phyloP scores from a whole-genome alignment of 1,284 basidiomycete genomes.

The Athelia sp. region DNA sequence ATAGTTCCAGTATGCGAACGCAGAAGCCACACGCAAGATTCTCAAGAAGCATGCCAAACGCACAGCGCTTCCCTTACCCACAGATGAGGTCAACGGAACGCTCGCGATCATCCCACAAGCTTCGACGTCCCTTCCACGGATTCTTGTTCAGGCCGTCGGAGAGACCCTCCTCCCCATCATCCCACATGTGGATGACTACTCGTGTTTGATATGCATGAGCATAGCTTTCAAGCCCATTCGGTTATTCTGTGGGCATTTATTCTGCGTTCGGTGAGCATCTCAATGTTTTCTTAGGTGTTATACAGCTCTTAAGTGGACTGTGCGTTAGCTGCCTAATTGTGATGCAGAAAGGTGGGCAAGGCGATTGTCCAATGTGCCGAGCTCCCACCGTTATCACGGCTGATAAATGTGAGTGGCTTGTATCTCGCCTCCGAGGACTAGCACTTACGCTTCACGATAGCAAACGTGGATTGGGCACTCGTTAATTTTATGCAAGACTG shows the following conservation, averaged over 20 bases:
- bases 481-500: slow-evolving; percentile 88
- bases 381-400: slow-evolving; percentile 72
- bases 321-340: slow-evolving; percentile 76
- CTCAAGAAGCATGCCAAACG: slow-evolving; percentile 95
- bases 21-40: slow-evolving; percentile 87
- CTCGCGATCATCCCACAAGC: slow-evolving; percentile 17
- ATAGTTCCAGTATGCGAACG: slow-evolving; percentile 80
- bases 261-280: slow-evolving; percentile 69
- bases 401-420: slow-evolving; percentile 57
- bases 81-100: neutral
- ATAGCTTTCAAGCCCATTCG: slow-evolving; percentile 90
- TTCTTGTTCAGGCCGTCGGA: slow-evolving; percentile 83
- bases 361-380: slow-evolving; percentile 85
- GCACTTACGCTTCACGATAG: slow-evolving; percentile 28
- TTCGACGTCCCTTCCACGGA: slow-evolving; percentile 61
- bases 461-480: slow-evolving; percentile 78
- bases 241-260: slow-evolving; percentile 83
- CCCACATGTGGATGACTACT: slow-evolving; percentile 78
- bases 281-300: neutral
- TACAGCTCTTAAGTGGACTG: neutral
- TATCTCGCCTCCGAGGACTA: slow-evolving; percentile 7
- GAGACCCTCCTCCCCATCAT: slow-evolving; percentile 82
- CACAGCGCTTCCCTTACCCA: slow-evolving; percentile 57
- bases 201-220: slow-evolving; percentile 74
- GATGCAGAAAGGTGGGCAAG: slow-evolving; percentile 83